Conservation (phyloP, 192 early-diverging fungal genomes). For the Backusella luteola region DNA sequence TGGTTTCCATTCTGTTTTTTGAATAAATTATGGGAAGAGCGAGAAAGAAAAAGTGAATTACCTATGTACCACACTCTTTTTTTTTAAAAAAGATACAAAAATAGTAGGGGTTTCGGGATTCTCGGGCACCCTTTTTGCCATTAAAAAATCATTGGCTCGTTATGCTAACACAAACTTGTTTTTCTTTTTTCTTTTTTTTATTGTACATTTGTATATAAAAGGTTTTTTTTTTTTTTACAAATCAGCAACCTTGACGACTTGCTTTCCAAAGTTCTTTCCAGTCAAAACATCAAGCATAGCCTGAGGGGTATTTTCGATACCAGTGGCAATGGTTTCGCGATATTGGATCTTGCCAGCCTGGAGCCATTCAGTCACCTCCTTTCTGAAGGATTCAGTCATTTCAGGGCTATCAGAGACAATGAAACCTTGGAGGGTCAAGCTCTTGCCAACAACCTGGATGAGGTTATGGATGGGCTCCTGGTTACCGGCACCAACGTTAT, state of each 20-base stretch:
- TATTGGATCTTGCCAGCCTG: slow-evolving; percentile 61
- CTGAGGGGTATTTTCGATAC: slow-evolving; percentile 62
- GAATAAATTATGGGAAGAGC: neutral
- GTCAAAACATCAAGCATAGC: slow-evolving; percentile 62
- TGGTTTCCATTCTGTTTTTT: neutral
- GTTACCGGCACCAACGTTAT: slow-evolving; percentile 43
- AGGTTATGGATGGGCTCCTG: slow-evolving; percentile 57
- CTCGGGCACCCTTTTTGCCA: neutral
- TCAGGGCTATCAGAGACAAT: slow-evolving; percentile 49
- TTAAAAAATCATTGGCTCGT: neutral
- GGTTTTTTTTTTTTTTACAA: slow-evolving; percentile 36
- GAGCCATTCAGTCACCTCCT: slow-evolving; percentile 54
- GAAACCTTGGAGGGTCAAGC: slow-evolving; percentile 66
- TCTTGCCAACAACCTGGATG: slow-evolving; percentile 49
- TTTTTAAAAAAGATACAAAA: neutral
- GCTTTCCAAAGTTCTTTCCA: slow-evolving; percentile 72
- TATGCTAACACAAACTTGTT: neutral
- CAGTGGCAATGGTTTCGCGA: slow-evolving; percentile 53
- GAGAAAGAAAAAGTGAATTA: neutral
- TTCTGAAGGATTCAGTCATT: slow-evolving; percentile 48
- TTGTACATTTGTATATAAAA: neutral
- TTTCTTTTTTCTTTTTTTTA: neutral
- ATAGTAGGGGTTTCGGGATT: neutral
- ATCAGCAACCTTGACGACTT: slow-evolving; percentile 52
- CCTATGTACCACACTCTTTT: neutral